Conservation (phyloP, 345 rosid genomes). For the Noccaea caerulescens region DNA sequence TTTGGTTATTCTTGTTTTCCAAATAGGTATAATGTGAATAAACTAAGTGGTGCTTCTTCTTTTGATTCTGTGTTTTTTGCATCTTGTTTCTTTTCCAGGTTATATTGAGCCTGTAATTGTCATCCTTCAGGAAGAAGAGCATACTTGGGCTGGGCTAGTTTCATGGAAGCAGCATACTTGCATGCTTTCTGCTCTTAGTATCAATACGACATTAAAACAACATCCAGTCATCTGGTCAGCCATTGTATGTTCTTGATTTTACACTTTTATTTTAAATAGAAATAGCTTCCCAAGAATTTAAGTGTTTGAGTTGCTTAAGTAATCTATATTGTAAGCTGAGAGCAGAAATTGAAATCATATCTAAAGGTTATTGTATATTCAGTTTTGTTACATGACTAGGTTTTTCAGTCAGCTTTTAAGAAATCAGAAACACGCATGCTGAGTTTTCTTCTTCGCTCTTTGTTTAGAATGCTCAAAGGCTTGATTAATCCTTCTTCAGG, state of each 20-base stretch:
- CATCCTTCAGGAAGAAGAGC: constrained; percentile 93
- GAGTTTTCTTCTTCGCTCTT: constrained; percentile 1
- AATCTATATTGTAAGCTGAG: constrained; percentile 25
- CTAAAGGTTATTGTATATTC: constrained; percentile 9
- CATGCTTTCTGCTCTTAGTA: constrained; percentile 93
- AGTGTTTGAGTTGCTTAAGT: constrained; percentile 14
- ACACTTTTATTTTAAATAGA: background rate
- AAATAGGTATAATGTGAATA: constrained; percentile 15
- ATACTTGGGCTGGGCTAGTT: constrained; percentile 92
- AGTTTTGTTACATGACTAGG: constrained; percentile 32
- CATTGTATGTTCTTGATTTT: constrained; percentile 63
- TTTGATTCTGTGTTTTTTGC: constrained; percentile 32
- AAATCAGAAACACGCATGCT: constrained; percentile 12
- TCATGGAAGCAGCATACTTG: constrained; percentile 97
- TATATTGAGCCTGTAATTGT: constrained; percentile 97
- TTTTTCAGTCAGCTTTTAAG: constrained; percentile 21
- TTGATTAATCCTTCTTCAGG: constrained; percentile 1
- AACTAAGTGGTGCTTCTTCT: constrained; percentile 26
- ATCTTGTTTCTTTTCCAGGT: constrained; percentile 57
- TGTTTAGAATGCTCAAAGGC: constrained; percentile 28
- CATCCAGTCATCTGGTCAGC: constrained; percentile 99
- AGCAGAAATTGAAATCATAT: constrained; percentile 20
- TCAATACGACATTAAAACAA: constrained; percentile 90
- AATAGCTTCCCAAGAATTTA: constrained; percentile 21
- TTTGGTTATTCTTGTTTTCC: constrained; percentile 22